A percentile compares a stretch with the other conserved stretches of the same genome.
Evolutionary conservation across 2,329 filamentous ascomycete species (phyloP).

Genomic region (Aspergillus hiratsukae): DNA sequence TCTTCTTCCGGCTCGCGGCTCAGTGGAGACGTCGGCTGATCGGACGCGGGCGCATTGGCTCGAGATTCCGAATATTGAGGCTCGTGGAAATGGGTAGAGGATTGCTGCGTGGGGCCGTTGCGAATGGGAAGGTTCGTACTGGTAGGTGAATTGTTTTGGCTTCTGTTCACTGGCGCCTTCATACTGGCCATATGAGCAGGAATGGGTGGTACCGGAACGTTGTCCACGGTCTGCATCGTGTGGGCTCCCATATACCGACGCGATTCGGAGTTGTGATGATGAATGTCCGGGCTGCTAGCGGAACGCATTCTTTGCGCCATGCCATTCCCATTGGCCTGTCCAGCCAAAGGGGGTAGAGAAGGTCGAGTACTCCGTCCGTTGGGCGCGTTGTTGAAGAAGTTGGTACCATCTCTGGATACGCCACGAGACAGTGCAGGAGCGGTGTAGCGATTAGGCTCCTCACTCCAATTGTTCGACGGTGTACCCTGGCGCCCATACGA

Average conservation of each 20-base stretch:
- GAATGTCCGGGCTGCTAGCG: slow-evolving; percentile 93
- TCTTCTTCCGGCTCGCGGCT: slow-evolving; percentile 34
- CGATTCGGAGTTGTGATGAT: slow-evolving; percentile 55
- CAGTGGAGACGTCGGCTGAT: slow-evolving; percentile 32
- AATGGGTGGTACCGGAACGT: slow-evolving; percentile 71
- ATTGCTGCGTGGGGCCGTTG: slow-evolving; percentile 64
- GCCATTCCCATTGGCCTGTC: slow-evolving; percentile 50
- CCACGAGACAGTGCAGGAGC: slow-evolving; percentile 80
- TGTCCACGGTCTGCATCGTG: slow-evolving; percentile 50
- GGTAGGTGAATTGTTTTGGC: slow-evolving; percentile 74
- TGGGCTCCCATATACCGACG: slow-evolving; percentile 50
- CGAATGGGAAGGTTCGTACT: slow-evolving; percentile 60
- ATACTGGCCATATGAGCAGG: slow-evolving; percentile 63
- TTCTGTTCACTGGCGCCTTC: slow-evolving; percentile 63
- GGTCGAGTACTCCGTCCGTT: slow-evolving; percentile 59
- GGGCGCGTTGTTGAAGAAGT: slow-evolving; percentile 56
- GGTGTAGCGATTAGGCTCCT: slow-evolving; percentile 76
- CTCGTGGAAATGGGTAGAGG: slow-evolving; percentile 38
- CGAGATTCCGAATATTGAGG: slow-evolving; percentile 34
- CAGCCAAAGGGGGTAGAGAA: slow-evolving; percentile 69
- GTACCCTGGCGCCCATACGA: slow-evolving; percentile 72
- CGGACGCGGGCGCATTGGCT: slow-evolving; percentile 22
- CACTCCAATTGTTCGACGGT: slow-evolving; percentile 64
- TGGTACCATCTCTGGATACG: slow-evolving; percentile 71
- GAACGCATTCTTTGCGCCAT: slow-evolving; percentile 71